Percentiles rank a stretch among this genome's conserved stretches.
phyloP scores from a whole-genome alignment of 2,329 filamentous ascomycete genomes.

The Emergomyces pasteurianus region DNA sequence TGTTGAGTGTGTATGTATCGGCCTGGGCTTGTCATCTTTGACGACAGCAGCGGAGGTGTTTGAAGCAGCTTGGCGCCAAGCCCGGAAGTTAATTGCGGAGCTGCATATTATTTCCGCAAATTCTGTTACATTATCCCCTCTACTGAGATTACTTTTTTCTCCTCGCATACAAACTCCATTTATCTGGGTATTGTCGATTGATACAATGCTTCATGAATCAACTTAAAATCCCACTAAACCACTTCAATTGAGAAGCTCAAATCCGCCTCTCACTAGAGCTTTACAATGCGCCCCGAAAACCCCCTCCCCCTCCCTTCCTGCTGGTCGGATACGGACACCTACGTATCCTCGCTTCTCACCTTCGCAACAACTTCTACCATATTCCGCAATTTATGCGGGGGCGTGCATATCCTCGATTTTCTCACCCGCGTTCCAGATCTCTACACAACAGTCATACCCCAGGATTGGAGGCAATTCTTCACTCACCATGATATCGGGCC shows the following conservation, averaged over 20 bases:
- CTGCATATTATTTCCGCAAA: neutral
- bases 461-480: slow-evolving; percentile 74
- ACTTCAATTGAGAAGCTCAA: neutral
- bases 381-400: slow-evolving; percentile 83
- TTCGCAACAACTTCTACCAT: slow-evolving; percentile 64
- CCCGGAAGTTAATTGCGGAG: neutral
- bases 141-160: neutral
- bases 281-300: slow-evolving; percentile 33
- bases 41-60: neutral
- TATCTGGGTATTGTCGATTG: neutral
- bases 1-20: slow-evolving; percentile 1
- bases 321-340: slow-evolving; percentile 62
- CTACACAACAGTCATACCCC: slow-evolving; percentile 63
- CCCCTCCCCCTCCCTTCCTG: slow-evolving; percentile 57
- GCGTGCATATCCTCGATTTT: slow-evolving; percentile 95
- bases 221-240: neutral
- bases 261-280: too few species aligned
- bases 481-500: slow-evolving; percentile 57
- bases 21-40: neutral
- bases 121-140: neutral
- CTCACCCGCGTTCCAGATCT: slow-evolving; percentile 76
- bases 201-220: neutral
- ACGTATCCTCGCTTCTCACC: slow-evolving; percentile 62
- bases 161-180: neutral
- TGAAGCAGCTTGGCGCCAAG: slow-evolving; percentile 1